Evolutionary conservation across 2,329 filamentous ascomycete genomes (phyloP).

Genomic region (Penicillium nordicum): DNA sequence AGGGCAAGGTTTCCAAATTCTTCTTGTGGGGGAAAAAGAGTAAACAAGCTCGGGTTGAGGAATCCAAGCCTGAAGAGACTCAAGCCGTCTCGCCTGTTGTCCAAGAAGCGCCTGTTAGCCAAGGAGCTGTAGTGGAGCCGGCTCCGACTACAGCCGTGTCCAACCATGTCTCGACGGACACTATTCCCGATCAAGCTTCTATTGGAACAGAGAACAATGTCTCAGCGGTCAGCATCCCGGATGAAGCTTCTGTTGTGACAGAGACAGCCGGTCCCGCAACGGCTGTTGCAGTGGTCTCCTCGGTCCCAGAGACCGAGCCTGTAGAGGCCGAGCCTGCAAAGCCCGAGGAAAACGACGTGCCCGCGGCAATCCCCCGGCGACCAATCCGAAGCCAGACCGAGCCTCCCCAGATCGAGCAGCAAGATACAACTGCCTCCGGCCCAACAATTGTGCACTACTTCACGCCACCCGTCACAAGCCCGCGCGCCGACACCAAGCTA

Average conservation of each 20-base stretch:
- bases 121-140: slow-evolving; percentile 1
- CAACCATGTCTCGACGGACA: neutral
- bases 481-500: slow-evolving; percentile 32
- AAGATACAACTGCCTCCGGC: slow-evolving; percentile 12
- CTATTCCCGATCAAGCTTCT: neutral
- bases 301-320: neutral
- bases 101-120: slow-evolving; percentile 3
- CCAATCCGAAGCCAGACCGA: neutral
- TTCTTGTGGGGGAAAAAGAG: slow-evolving; percentile 30
- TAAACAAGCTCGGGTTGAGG: slow-evolving; percentile 18
- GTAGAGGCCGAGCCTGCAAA: neutral
- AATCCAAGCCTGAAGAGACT: slow-evolving; percentile 9
- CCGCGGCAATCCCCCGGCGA: neutral
- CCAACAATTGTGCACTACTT: slow-evolving; percentile 11
- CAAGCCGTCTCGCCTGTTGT: neutral
- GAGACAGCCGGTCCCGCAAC: slow-evolving; percentile 8
- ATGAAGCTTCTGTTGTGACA: neutral
- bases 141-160: neutral
- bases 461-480: slow-evolving; percentile 21
- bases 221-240: neutral
- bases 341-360: slow-evolving; percentile 1
- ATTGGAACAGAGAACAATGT: neutral
- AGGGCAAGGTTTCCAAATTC: slow-evolving; percentile 22
- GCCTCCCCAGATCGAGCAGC: slow-evolving; percentile 1
- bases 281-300: neutral